Conservation (phyloP, 345 rosid species). For the Balakata baccata region DNA sequence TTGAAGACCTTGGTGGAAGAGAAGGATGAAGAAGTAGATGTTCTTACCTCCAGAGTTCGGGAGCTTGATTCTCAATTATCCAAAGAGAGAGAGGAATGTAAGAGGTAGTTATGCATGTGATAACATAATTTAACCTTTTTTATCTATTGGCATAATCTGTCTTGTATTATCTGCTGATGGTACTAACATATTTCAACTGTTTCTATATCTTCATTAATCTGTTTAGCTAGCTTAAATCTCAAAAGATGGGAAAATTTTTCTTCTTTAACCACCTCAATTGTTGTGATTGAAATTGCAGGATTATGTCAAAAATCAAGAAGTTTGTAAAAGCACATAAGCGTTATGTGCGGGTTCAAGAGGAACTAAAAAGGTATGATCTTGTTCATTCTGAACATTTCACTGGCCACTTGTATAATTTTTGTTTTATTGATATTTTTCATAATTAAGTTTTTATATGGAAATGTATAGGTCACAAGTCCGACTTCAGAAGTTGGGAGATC, state of each 20-base stretch:
- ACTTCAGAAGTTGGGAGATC: constrained; percentile 65
- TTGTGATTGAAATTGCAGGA: constrained; percentile 45
- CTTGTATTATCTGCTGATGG: constrained; percentile 10
- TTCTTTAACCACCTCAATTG: constrained; percentile 14
- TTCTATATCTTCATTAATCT: not conserved
- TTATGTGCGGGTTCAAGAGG: constrained; percentile 56
- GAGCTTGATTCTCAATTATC: constrained; percentile 71
- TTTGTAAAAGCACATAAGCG: constrained; percentile 66
- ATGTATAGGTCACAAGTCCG: constrained; percentile 67
- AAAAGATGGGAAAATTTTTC: not conserved
- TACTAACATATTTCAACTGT: not conserved
- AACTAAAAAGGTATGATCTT: constrained; percentile 60
- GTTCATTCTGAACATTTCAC: not conserved
- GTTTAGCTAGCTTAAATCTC: not conserved
- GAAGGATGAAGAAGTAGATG: constrained; percentile 64
- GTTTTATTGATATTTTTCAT: constrained; percentile 4
- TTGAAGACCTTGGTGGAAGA: constrained; percentile 51
- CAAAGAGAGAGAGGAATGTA: constrained; percentile 70
- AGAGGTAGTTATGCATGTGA: constrained; percentile 46
- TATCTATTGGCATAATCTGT: not conserved
- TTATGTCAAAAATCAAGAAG: constrained; percentile 67
- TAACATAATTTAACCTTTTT: not conserved
- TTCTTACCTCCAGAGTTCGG: constrained; percentile 60
- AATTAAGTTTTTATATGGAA: constrained; percentile 14
- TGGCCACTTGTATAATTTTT: not conserved